Percentiles rank a stretch among this genome's conserved stretches.
These are phyloP conservation scores for Brassica rapa DNA, from an alignment of 345 rosid species.

Conservation along the genomic window DNA sequence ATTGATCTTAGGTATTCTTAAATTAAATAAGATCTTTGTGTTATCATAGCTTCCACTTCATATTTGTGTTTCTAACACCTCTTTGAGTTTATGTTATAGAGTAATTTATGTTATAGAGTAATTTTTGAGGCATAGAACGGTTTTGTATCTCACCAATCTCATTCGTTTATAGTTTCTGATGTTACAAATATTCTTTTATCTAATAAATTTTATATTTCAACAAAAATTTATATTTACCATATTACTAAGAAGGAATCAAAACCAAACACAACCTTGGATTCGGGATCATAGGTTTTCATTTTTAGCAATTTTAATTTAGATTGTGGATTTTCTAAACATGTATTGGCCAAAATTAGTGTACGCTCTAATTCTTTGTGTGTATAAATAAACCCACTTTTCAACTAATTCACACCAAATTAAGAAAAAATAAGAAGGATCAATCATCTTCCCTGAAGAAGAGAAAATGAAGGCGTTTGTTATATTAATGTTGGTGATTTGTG, in stretches of 20 bases:
- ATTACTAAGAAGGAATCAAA: neutral
- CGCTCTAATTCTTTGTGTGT: neutral
- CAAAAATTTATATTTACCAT: neutral
- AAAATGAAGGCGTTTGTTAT: constrained; percentile 25
- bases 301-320: neutral
- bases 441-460: neutral
- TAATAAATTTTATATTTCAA: neutral
- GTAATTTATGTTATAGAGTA: neutral
- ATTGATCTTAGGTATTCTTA: too few species aligned
- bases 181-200: neutral
- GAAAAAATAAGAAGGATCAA: constrained; percentile 14
- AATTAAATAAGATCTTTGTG: too few species aligned
- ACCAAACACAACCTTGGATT: neutral
- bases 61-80: neutral
- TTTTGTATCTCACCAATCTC: neutral
- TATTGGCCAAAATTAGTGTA: neutral
- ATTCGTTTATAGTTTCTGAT: neutral
- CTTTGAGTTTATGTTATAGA: neutral
- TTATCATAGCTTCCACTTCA: too few species aligned
- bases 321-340: neutral
- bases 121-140: neutral
- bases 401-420: neutral
- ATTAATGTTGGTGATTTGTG: constrained; percentile 23
- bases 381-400: neutral
- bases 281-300: neutral